Percentiles rank a stretch among this genome's conserved stretches.
Evolutionary conservation across 1,284 basidiomycete genomes (phyloP).

Genomic region (Chalciporus piperatoides): DNA sequence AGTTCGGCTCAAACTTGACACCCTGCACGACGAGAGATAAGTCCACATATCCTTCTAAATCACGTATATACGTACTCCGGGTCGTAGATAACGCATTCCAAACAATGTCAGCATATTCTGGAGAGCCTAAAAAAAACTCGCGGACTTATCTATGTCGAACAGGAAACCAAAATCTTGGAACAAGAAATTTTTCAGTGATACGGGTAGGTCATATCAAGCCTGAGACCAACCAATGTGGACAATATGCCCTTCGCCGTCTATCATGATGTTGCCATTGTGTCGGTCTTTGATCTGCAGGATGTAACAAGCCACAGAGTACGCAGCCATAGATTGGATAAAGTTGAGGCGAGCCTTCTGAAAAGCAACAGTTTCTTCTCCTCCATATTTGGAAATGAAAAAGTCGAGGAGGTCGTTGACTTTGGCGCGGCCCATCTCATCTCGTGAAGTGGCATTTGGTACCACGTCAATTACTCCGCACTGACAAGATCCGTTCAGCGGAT

Average conservation of each 20-base stretch:
- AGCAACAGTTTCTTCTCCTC: constrained; percentile 80
- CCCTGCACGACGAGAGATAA: constrained; percentile 49
- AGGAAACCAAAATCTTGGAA: constrained; percentile 93
- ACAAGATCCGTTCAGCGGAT: constrained; percentile 2
- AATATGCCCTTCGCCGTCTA: constrained; percentile 94
- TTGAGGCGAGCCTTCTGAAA: constrained; percentile 95
- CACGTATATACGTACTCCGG: constrained; percentile 51
- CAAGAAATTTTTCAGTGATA: constrained; percentile 5
- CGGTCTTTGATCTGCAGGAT: constrained; percentile 97
- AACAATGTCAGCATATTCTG: constrained; percentile 24
- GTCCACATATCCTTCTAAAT: background rate
- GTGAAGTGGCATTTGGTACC: constrained; percentile 95
- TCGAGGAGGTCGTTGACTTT: constrained; percentile 95
- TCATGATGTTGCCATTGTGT: constrained; percentile 99
- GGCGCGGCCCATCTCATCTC: constrained; percentile 98
- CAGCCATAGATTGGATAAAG: constrained; percentile 99
- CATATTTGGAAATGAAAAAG: constrained; percentile 96
- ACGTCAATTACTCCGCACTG: constrained; percentile 99
- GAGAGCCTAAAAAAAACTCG: constrained; percentile 5
- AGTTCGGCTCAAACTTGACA: constrained; percentile 95
- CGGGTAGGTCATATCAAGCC: background rate
- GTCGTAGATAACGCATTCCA: constrained; percentile 40
- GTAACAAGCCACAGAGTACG: constrained; percentile 98
- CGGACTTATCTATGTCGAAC: constrained; percentile 93
- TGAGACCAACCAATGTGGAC: constrained; percentile 78